Percentiles rank a stretch among this genome's conserved stretches.
These are phyloP conservation scores for Claviceps fusiformis DNA, from an alignment of 2,329 filamentous ascomycete species.

Conservation along the genomic window DNA sequence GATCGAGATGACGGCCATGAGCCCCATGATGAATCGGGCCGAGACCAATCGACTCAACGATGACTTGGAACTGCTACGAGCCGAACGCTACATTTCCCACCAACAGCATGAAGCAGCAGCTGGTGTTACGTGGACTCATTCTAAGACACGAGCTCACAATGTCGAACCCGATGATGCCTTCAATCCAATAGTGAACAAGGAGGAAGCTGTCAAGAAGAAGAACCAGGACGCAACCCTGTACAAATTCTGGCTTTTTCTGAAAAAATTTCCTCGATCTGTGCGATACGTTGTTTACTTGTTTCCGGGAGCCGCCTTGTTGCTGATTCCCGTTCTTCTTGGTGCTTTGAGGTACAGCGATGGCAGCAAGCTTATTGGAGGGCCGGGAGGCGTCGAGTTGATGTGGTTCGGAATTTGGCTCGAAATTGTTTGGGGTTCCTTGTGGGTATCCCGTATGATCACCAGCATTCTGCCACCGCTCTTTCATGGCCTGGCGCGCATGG, in stretches of 20 bases:
- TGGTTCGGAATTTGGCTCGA: slow-evolving; percentile 97
- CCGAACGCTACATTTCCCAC: slow-evolving; percentile 31
- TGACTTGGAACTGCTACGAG: slow-evolving; percentile 34
- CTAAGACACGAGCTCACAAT: slow-evolving; percentile 20
- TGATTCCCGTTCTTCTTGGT: slow-evolving; percentile 33
- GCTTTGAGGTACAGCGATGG: slow-evolving; percentile 23
- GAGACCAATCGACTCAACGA: slow-evolving; percentile 29
- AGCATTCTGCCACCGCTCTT: slow-evolving; percentile 35
- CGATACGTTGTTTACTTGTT: slow-evolving; percentile 36
- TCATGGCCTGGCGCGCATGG: slow-evolving; percentile 48
- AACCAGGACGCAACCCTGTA: slow-evolving; percentile 22
- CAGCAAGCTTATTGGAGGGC: slow-evolving; percentile 38
- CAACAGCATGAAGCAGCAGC: slow-evolving; percentile 22
- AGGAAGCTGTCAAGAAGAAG: slow-evolving; percentile 16
- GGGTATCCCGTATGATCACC: slow-evolving; percentile 52
- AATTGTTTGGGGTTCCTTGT: slow-evolving; percentile 82
- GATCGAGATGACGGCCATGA: slow-evolving; percentile 9
- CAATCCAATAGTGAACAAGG: slow-evolving; percentile 20
- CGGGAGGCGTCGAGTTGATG: slow-evolving; percentile 62
- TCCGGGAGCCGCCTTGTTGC: slow-evolving; percentile 29
- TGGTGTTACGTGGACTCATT: slow-evolving; percentile 8
- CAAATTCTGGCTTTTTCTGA: slow-evolving; percentile 30
- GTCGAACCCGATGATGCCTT: slow-evolving; percentile 32
- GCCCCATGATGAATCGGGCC: slow-evolving; percentile 17
- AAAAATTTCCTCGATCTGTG: slow-evolving; percentile 35